Evolutionary conservation across 192 early-diverging fungal genomes (phyloP), one percentile per base, ranked within the genome.

Genomic region (Funneliformis geosporum): DNA sequence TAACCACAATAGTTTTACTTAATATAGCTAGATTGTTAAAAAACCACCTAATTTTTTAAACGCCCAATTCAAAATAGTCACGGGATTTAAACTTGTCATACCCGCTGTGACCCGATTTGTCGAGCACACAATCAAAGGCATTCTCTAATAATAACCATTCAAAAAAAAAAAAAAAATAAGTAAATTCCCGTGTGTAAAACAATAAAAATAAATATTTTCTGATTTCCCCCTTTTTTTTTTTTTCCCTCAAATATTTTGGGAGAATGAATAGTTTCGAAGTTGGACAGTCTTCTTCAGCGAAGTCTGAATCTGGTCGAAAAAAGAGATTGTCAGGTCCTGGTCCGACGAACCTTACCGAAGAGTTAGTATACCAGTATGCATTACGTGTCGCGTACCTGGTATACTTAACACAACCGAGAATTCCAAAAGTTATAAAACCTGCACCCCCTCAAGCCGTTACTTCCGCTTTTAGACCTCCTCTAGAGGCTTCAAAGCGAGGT

Each of bases 361-460:
- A 79, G 1, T 14, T n/a, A 25, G 50, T 69, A 21, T 79, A 79
- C 28, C 9, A 64, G 1, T 79, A 69, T 79, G 65, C 77, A 2
- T 60, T 79, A 23, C 66, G 66, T 38, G 66, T 79, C 18, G 77
- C 77, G 28, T 79, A 79, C 25, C 47, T 79, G 14, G 47, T 66
- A 27, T 27, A 50, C 39, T 79, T 79, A 42, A 66, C 66, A 18
- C 43, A 50, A 27, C 66, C 66, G 10, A 59, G 39, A 79, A 27
- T 46, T 7, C 27, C 47, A 18, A 71, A 46, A 71, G 16, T 8
- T 18, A 12, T 40, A 9, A 67, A 67, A 67, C 5, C 65, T 9
- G 11, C 66, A 44, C 68, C 42, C 16, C 0, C 69, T 25, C 25
- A 10, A 11, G 4, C 69, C 12, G 21, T 23, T 25, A 27, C 10